Evolutionary conservation across 1,139 yeast species (phyloP).

Genomic region (Pichia inconspicua): DNA sequence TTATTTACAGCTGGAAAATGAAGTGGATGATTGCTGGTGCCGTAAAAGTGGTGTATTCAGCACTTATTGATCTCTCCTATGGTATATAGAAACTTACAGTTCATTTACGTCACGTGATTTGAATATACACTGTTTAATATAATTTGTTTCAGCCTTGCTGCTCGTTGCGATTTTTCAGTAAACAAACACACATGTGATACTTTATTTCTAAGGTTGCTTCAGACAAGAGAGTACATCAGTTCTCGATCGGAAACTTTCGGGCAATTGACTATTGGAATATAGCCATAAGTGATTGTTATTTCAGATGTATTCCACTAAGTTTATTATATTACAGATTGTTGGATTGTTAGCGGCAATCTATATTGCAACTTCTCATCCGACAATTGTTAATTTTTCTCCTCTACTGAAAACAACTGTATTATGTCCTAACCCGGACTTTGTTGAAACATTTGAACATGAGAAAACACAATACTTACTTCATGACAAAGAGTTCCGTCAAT

Average conservation of each 20-base stretch:
- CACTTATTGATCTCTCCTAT: slow-evolving; percentile 1
- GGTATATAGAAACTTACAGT: too few relatives aligned
- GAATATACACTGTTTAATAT: too few relatives aligned
- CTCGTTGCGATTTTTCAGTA: too few relatives aligned
- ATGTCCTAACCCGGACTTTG: slow-evolving; percentile 10
- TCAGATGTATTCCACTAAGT: neutral
- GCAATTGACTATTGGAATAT: too few relatives aligned
- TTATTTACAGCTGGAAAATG: slow-evolving; percentile 48
- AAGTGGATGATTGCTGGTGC: slow-evolving; percentile 56
- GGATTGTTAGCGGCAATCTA: slow-evolving; percentile 1
- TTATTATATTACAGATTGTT: neutral
- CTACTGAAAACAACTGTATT: neutral
- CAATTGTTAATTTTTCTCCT: slow-evolving; percentile 6
- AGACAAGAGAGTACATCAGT: too few relatives aligned
- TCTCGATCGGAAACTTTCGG: too few relatives aligned
- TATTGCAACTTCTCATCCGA: slow-evolving; percentile 5
- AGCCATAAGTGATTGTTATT: neutral
- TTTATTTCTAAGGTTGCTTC: too few relatives aligned
- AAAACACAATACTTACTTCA: slow-evolving; percentile 24
- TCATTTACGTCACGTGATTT: too few relatives aligned
- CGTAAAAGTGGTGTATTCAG: slow-evolving; percentile 26
- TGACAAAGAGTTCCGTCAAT: slow-evolving; percentile 34
- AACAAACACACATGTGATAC: too few relatives aligned
- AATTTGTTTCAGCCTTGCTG: too few relatives aligned
- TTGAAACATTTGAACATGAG: slow-evolving; percentile 11